phyloP scores from a whole-genome alignment of 1,284 basidiomycete species.

The Somion occarium region DNA sequence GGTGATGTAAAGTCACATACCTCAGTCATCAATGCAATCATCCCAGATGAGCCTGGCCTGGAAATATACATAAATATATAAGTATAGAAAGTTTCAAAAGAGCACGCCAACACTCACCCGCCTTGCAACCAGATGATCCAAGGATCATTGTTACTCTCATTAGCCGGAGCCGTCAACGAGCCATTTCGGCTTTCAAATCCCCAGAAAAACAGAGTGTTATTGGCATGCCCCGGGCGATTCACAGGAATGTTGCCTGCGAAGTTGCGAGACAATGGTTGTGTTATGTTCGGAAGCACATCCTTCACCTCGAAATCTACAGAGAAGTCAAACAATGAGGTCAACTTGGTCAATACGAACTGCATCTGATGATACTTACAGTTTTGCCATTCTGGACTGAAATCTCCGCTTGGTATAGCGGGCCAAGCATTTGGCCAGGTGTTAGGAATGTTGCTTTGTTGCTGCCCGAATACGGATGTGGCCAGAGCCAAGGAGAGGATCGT shows the following conservation, averaged over 20 bases:
- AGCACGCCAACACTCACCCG: slow-evolving; percentile 28
- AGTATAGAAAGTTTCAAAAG: background rate
- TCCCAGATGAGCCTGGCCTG: slow-evolving; percentile 61
- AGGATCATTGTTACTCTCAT: slow-evolving; percentile 37
- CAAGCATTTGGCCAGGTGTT: slow-evolving; percentile 9
- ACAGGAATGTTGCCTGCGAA: slow-evolving; percentile 70
- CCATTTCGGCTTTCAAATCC: slow-evolving; percentile 58
- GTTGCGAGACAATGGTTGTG: slow-evolving; percentile 48
- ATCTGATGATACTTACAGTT: slow-evolving; percentile 5
- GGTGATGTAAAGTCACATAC: slow-evolving; percentile 27
- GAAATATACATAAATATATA: background rate
- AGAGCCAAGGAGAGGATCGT: background rate
- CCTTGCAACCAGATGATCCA: slow-evolving; percentile 78
- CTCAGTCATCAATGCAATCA: slow-evolving; percentile 61
- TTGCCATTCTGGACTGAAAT: slow-evolving; percentile 11
- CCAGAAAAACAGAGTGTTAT: slow-evolving; percentile 72
- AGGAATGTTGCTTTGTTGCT: background rate
- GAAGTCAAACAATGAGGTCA: too few relatives aligned
- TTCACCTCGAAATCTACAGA: slow-evolving; percentile 25
- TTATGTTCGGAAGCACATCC: slow-evolving; percentile 53
- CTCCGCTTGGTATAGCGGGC: slow-evolving; percentile 8
- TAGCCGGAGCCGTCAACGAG: slow-evolving; percentile 45
- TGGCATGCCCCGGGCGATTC: slow-evolving; percentile 45
- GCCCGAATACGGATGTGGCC: background rate
- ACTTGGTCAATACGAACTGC: background rate